Evolutionary conservation across 495 filamentous ascomycete genomes (phyloP), one percentile per base, ranked within the genome.

Genomic region (Cercophora scortea): DNA sequence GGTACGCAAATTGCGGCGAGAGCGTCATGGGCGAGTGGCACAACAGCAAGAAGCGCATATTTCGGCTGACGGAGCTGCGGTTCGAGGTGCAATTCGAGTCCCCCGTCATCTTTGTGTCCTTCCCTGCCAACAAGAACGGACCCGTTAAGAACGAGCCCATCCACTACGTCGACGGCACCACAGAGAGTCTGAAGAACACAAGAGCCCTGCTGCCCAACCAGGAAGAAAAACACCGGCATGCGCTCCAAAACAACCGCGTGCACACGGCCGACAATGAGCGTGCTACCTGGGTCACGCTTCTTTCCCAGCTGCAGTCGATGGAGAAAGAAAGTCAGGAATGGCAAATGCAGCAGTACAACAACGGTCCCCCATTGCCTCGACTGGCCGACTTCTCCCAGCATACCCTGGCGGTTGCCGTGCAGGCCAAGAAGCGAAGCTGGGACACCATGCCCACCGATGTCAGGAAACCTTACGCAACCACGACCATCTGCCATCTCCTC

Each of bases 1-100:
- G 69, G 2, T 71, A 67, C 33, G 54, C 68, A 3, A 70, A 71
- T 40, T 75, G 71, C 56, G 63, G 61, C 40, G 61, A 68, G 36
- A 61, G 59, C 33, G 74, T 77, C 15, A 74, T 72, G 62, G 74
- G 75, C 3, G 56, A 58, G 8, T 79, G 73, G 76, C 62, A 67
- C 16, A 53, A 57, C 18, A 65, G 57, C 12, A 73, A 72, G 18
- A 68, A 66, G 16, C 63, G 76, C 16, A 68, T 57, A 18, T 70
- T 76, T 42, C 61, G 65, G 4, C 51, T 51, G 25, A 47, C 49
- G 12, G 74, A 79, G 61, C 63, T 79, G 8, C 67, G 76, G 12
- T 73, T 77, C 48, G 75, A 79, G 49, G 73, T 77, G 18, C 63
- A 67, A 15, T 78, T 75, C 59, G 67, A 77, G 49, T 64, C 73